phyloP scores from a whole-genome alignment of 1,284 basidiomycete genomes.

The Hypsizygus ulmarius region DNA sequence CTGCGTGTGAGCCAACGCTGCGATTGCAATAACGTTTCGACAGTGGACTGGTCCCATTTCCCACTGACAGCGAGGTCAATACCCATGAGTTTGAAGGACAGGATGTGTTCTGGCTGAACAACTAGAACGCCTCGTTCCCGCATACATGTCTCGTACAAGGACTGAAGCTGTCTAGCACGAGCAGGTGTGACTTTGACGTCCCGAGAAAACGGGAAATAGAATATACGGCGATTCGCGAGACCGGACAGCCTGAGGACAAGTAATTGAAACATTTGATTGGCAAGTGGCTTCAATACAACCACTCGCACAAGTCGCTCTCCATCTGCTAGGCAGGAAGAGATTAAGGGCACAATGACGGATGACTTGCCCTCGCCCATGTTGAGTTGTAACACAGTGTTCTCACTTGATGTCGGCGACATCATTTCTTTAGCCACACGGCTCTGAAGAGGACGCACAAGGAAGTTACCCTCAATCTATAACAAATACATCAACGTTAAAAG shows the following conservation, averaged over 20 bases:
- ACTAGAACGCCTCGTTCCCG: constrained; percentile 41
- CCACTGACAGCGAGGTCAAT: constrained; percentile 29
- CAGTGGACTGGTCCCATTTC: constrained; percentile 8
- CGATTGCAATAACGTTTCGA: constrained; percentile 16
- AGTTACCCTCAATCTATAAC: constrained; percentile 41
- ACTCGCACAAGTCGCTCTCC: constrained; percentile 43
- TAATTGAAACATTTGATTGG: constrained; percentile 43
- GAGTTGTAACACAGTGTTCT: constrained; percentile 45
- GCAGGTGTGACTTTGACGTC: constrained; percentile 24
- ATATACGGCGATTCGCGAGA: constrained; percentile 45
- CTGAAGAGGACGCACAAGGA: constrained; percentile 43
- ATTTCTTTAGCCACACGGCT: constrained; percentile 42
- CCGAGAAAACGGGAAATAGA: constrained; percentile 49
- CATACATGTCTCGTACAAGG: constrained; percentile 39
- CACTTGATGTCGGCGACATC: constrained; percentile 36
- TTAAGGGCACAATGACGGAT: constrained; percentile 50
- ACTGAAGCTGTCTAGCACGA: constrained; percentile 23
- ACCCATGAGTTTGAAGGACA: constrained; percentile 47
- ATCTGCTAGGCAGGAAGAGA: constrained; percentile 39
- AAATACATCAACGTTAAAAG: not conserved
- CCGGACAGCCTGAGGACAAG: constrained; percentile 42
- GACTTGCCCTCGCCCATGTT: constrained; percentile 64
- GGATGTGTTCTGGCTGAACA: constrained; percentile 51
- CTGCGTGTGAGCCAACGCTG: constrained; percentile 36
- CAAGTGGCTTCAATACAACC: constrained; percentile 41